Percentiles rank a stretch among this genome's conserved stretches.
phyloP scores from a whole-genome alignment of 2,329 filamentous ascomycete species.

The Hypoxylon sp. region DNA sequence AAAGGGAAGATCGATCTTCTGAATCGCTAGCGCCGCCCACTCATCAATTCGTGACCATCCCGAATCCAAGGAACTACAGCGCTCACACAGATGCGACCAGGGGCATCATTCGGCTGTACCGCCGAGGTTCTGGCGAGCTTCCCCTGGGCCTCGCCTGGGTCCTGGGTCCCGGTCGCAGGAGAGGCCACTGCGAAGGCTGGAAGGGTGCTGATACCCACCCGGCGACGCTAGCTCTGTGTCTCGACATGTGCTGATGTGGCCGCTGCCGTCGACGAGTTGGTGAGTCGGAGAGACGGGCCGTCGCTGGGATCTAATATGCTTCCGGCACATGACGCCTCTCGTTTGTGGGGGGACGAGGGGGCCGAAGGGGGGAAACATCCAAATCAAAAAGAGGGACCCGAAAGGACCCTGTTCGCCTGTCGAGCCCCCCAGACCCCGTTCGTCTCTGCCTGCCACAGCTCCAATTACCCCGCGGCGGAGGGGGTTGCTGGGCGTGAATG shows the following conservation, averaged over 20 bases:
- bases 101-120: constrained; percentile 34
- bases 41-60: constrained; percentile 38
- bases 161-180: constrained; percentile 16
- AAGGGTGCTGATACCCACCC: neutral
- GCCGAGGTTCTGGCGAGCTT: constrained; percentile 38
- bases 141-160: constrained; percentile 1
- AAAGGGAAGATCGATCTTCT: constrained; percentile 29
- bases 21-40: constrained; percentile 27
- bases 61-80: constrained; percentile 39
- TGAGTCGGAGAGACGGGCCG: constrained; percentile 42
- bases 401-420: constrained; percentile 24
- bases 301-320: constrained; percentile 41
- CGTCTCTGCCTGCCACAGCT: constrained; percentile 30
- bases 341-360: constrained; percentile 33
- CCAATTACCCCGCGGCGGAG: constrained; percentile 48
- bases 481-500: constrained; percentile 38
- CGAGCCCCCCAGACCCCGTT: neutral
- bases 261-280: neutral
- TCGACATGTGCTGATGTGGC: constrained; percentile 15
- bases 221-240: too few species aligned
- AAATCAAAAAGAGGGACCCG: constrained; percentile 30
- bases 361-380: constrained; percentile 24
- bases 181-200: neutral
- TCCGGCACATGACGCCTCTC: constrained; percentile 40
- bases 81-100: constrained; percentile 32